Evolutionary conservation across 495 filamentous ascomycete species (phyloP).

Genomic region (Lepidopterella palustris): DNA sequence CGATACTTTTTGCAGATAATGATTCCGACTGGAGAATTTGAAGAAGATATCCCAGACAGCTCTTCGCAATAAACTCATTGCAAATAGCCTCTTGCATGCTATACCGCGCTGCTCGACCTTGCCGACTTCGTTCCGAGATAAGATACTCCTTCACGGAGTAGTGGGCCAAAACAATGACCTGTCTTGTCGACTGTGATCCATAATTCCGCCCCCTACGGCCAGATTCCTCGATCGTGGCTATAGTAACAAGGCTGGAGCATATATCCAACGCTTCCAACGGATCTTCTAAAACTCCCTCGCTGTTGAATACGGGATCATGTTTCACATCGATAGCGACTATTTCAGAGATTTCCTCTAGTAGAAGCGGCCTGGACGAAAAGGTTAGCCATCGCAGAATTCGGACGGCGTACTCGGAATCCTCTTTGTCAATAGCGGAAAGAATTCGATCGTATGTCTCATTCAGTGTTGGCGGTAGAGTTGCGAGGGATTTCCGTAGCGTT

Average conservation of each 20-base stretch:
- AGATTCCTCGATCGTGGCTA: not conserved
- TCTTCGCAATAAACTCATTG: slow-evolving; percentile 11
- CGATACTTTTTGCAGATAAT: not conserved
- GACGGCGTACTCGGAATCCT: slow-evolving; percentile 13
- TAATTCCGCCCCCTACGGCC: not conserved
- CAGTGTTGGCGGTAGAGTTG: slow-evolving; percentile 20
- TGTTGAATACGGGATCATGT: slow-evolving; percentile 1
- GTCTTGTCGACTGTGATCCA: not conserved
- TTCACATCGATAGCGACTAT: slow-evolving; percentile 11
- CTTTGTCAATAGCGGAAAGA: slow-evolving; percentile 14
- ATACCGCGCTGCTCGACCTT: slow-evolving; percentile 8
- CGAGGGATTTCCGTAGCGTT: slow-evolving; percentile 10
- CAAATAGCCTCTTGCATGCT: slow-evolving; percentile 10
- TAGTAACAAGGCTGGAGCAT: slow-evolving; percentile 16
- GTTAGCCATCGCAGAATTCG: slow-evolving; percentile 22
- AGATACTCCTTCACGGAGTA: slow-evolving; percentile 24
- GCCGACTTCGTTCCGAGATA: slow-evolving; percentile 10
- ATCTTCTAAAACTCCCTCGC: slow-evolving; percentile 25
- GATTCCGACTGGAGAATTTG: slow-evolving; percentile 7
- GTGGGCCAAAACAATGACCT: slow-evolving; percentile 10
- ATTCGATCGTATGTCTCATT: slow-evolving; percentile 29
- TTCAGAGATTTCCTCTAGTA: slow-evolving; percentile 16
- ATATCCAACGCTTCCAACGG: slow-evolving; percentile 10
- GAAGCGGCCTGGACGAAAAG: slow-evolving; percentile 16
- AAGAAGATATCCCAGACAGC: slow-evolving; percentile 20